Percentiles rank a stretch among this genome's conserved stretches.
phyloP scores from a whole-genome alignment of 805 yeast species.

The Ogataea trehalophila region DNA sequence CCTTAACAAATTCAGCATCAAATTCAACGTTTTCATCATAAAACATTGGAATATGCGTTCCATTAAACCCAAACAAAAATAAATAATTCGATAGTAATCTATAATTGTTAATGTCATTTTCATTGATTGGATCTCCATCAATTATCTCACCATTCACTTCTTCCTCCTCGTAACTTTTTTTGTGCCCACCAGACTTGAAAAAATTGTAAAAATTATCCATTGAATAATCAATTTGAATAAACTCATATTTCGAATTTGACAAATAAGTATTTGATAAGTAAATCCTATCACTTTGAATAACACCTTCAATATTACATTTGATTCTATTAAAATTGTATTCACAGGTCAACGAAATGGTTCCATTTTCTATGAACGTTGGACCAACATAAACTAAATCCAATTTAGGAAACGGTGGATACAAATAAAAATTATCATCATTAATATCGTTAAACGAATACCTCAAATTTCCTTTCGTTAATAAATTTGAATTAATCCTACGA shows the following conservation, averaged over 20 bases:
- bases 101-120: conserved; percentile 6
- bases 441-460: neutral
- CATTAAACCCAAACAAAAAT: conserved; percentile 19
- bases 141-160: too few relatives aligned
- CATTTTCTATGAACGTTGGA: conserved; percentile 28
- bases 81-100: conserved; percentile 19
- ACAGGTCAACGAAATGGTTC: conserved; percentile 20
- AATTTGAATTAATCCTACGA: too few relatives aligned
- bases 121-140: neutral
- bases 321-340: conserved; percentile 21
- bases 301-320: conserved; percentile 23
- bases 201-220: conserved; percentile 1
- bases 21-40: conserved; percentile 7
- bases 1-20: conserved; percentile 3
- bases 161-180: neutral
- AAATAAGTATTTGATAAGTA: conserved; percentile 23
- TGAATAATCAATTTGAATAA: conserved; percentile 11
- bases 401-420: conserved; percentile 25
- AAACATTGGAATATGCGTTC: conserved; percentile 15
- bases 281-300: conserved; percentile 21
- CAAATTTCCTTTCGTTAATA: too few relatives aligned
- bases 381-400: conserved; percentile 22
- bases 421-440: conserved; percentile 6
- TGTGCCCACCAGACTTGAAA: neutral
- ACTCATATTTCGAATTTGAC: conserved; percentile 19